Evolutionary conservation across 257 asterid genomes (phyloP), one percentile per base, ranked within the genome.

Genomic region (Lycium barbarum): DNA sequence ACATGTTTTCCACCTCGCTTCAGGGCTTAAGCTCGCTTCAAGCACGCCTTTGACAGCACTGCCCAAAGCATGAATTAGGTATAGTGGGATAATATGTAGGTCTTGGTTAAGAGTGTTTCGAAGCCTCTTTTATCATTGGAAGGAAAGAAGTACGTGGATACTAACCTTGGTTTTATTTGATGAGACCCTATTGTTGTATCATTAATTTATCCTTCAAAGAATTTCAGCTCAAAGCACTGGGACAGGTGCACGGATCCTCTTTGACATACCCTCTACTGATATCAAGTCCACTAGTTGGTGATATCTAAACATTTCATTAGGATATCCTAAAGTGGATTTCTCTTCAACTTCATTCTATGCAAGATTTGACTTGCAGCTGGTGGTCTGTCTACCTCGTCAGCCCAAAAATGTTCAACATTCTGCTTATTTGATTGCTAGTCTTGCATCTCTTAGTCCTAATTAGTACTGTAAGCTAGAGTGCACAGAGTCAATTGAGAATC

Each of bases 171-270:
- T 72, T 45, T 71, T 45, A 6, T 72, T 54, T 43, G 3, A 35
- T 71, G 35, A 43, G 57, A 18, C 57, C 35, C 15, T 71, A 43
- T 71, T 71, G 15, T 71, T 71, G 79, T 71, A 71, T 71, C 79
- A 43, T 43, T 18, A 71, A 68, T 68, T 68, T 38, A 22, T 18
- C 57, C 55, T 71, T 71, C 79, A 43, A 40, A 40, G 57, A 40
- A n/a, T 71, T 71, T 9, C 35, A 18, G 79, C 17, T 71, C 18
- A 71, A 43, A 40, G 36, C 79, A 18, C 17, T 71, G 57, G 51
- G 35, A 71, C 79, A 18, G 55, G 57, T 18, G 15, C 36, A 71
- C 9, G 18, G 33, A 9, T 71, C 36, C 79, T 71, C 79, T 71
- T 20, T 40, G 35, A 43, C 55, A 43, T 71, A 43, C 35, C 35